These are phyloP conservation scores for Termitomyces sp. DNA, from an alignment of 1,284 basidiomycete species.

Conservation along the genomic window DNA sequence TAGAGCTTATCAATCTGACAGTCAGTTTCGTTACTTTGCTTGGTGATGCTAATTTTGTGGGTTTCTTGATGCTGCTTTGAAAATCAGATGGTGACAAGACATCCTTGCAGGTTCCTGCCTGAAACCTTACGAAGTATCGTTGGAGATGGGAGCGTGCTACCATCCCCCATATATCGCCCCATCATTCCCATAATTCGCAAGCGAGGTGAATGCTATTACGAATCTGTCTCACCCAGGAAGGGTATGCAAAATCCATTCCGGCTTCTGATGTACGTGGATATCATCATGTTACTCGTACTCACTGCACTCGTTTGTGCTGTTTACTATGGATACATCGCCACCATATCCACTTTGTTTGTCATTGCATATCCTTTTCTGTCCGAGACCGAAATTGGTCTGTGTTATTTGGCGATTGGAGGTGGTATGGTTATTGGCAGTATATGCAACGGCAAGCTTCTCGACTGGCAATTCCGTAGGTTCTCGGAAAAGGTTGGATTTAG, in stretches of 20 bases:
- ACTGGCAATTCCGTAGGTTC: constrained; percentile 47
- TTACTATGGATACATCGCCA: constrained; percentile 62
- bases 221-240: constrained; percentile 18
- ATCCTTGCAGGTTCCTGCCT: constrained; percentile 43
- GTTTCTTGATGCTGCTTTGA: constrained; percentile 19
- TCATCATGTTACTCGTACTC: constrained; percentile 57
- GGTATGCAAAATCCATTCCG: constrained; percentile 54
- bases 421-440: constrained; percentile 49
- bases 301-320: constrained; percentile 56
- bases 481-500: constrained; percentile 24
- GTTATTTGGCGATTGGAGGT: constrained; percentile 63
- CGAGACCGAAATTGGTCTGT: constrained; percentile 63
- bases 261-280: constrained; percentile 54
- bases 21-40: constrained; percentile 35
- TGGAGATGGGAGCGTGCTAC: constrained; percentile 52
- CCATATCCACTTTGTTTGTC: constrained; percentile 60
- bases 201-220: constrained; percentile 17
- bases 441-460: constrained; percentile 47
- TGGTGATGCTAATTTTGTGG: constrained; percentile 51
- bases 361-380: constrained; percentile 54
- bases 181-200: constrained; percentile 51
- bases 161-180: constrained; percentile 44
- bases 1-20: constrained; percentile 70
- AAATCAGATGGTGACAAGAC: not conserved
- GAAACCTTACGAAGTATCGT: constrained; percentile 56